Evolutionary conservation across 768 basidiomycete species (phyloP).

Genomic region (Gyrodon lividus): DNA sequence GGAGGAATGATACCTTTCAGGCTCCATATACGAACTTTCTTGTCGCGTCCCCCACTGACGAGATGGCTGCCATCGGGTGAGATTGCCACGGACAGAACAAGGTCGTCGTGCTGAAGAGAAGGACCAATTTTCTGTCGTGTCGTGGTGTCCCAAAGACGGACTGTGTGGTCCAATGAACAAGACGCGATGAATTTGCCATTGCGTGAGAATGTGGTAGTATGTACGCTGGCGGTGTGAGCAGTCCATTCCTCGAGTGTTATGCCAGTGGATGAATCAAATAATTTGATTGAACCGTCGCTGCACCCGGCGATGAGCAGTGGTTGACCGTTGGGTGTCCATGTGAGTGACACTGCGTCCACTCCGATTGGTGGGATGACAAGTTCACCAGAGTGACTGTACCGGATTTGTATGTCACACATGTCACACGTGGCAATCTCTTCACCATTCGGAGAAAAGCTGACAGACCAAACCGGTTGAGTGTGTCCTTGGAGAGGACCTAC

Average conservation of each 20-base stretch:
- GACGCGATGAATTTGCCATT: constrained; percentile 23
- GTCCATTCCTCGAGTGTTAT: neutral
- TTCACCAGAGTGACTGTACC: constrained; percentile 9
- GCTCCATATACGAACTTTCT: no score
- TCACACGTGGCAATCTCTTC: constrained; percentile 19
- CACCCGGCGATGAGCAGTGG: constrained; percentile 18
- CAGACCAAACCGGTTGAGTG: constrained; percentile 13
- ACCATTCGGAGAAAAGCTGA: constrained; percentile 20
- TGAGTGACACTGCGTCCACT: constrained; percentile 24
- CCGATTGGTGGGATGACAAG: neutral
- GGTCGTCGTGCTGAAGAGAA: constrained; percentile 11
- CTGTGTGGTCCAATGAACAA: constrained; percentile 27
- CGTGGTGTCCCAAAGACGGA: constrained; percentile 27
- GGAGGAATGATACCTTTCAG: constrained; percentile 14
- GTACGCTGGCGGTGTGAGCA: constrained; percentile 19
- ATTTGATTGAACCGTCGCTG: constrained; percentile 14
- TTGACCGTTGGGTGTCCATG: constrained; percentile 15
- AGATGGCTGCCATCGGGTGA: constrained; percentile 16
- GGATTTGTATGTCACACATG: constrained; percentile 12
- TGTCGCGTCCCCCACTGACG: constrained; percentile 16
- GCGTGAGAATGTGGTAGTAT: constrained; percentile 20
- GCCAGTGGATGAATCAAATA: constrained; percentile 11
- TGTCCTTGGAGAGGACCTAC: constrained; percentile 12
- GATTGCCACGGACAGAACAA: constrained; percentile 12
- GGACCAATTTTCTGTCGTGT: constrained; percentile 20